Evolutionary conservation across 257 asterid genomes (phyloP).

Genomic region (Cruciata laevipes): DNA sequence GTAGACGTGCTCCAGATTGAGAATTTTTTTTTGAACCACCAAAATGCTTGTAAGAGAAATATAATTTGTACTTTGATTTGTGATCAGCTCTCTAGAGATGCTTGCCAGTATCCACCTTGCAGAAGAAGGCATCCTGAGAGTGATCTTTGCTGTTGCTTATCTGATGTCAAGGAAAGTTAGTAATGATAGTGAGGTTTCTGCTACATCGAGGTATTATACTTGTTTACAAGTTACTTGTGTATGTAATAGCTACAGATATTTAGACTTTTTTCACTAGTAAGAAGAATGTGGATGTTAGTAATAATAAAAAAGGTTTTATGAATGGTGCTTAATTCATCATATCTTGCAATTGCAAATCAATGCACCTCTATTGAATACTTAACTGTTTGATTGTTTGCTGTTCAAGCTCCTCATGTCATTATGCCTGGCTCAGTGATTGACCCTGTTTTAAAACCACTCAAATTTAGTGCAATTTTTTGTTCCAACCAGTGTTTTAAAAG

Average conservation of each 20-base stretch:
- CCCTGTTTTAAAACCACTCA: not conserved
- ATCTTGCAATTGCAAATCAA: not conserved
- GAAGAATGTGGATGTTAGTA: not conserved
- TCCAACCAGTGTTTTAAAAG: not conserved
- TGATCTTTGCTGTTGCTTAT: slow-evolving; percentile 77
- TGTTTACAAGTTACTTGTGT: slow-evolving; percentile 5
- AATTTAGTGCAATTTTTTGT: not conserved
- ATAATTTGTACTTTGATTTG: slow-evolving; percentile 33
- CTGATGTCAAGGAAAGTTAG: slow-evolving; percentile 61
- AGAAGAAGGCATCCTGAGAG: slow-evolving; percentile 81
- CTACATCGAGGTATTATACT: slow-evolving; percentile 76
- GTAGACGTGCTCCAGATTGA: not conserved
- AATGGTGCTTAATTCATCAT: not conserved
- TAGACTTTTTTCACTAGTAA: not conserved
- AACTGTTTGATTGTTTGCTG: not conserved
- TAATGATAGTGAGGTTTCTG: slow-evolving; percentile 63
- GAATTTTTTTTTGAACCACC: slow-evolving; percentile 2
- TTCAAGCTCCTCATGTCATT: not conserved
- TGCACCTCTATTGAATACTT: not conserved
- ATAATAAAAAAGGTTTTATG: not conserved
- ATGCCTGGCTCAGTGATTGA: not conserved
- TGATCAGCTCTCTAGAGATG: slow-evolving; percentile 80
- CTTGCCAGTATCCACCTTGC: slow-evolving; percentile 68
- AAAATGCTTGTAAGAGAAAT: not conserved
- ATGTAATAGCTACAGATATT: not conserved